phyloP scores from a whole-genome alignment of 1,139 yeast genomes.

The Suhomyces guaymorum region DNA sequence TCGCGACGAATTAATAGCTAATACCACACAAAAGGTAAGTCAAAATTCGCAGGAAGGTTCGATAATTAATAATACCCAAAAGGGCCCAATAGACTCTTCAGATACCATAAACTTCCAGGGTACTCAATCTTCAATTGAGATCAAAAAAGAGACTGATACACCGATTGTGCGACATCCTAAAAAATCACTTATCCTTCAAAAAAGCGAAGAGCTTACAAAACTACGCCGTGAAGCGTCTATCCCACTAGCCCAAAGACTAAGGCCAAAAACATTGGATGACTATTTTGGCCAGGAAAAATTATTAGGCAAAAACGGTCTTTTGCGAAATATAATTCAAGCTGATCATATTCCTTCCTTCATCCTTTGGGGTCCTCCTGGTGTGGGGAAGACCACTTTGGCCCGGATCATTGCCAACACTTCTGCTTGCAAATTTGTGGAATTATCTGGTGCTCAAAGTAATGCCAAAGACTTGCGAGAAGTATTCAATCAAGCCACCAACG shows the following conservation, averaged over 20 bases:
- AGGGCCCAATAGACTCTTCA: too few relatives aligned
- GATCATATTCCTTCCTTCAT: constrained; percentile 79
- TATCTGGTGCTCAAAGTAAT: constrained; percentile 83
- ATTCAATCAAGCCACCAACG: constrained; percentile 73
- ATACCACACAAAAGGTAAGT: too few relatives aligned
- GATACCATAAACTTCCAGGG: not conserved
- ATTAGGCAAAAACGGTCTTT: constrained; percentile 70
- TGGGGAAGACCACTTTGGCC: constrained; percentile 84
- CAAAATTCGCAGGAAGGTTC: too few relatives aligned
- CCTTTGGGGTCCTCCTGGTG: constrained; percentile 96
- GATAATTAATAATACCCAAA: too few relatives aligned
- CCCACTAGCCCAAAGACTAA: constrained; percentile 85
- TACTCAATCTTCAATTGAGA: not conserved
- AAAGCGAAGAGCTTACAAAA: constrained; percentile 20
- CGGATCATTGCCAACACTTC: constrained; percentile 59
- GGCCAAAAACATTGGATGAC: constrained; percentile 74
- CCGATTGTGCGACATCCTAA: too few relatives aligned
- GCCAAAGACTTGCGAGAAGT: constrained; percentile 69
- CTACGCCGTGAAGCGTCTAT: constrained; percentile 49
- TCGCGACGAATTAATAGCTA: too few relatives aligned
- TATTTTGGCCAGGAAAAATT: constrained; percentile 86
- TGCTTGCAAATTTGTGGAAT: constrained; percentile 65
- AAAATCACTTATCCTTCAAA: constrained; percentile 8
- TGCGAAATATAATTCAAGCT: constrained; percentile 64
- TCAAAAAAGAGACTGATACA: too few relatives aligned